Base-by-base conservation (phyloP, 495 filamentous ascomycete genomes). In the Achaetomiella virescens region DNA sequence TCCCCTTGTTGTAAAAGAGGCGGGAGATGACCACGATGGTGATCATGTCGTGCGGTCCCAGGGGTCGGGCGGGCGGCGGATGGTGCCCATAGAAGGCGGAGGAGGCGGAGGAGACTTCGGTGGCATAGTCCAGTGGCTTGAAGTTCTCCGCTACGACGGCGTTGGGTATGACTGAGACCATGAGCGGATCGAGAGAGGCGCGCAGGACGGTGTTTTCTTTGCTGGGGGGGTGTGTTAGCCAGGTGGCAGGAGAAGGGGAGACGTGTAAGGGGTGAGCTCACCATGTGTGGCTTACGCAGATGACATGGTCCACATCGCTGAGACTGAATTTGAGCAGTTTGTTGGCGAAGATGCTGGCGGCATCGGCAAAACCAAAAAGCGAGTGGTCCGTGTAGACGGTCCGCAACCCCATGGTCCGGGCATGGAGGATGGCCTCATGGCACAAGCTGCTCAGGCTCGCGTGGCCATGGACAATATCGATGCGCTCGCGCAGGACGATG, bases 1-100 rank as follows among this genome's bases (percentile, higher is more conserved):
- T 97, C 43, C 93, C 93, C 68, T 98, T 98, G 72, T 98, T 98
- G 74, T 97, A 97, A 70, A 97, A 98, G 12, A 98, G 86, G 20
- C 93, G 89, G 6, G 91, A 97, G 29, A 98, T 91, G 5, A 97
- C 92, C 0, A 97, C 90, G 54, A 97, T 97, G 4, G 91, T 97
- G 59, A 98, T 93, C 14, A 81, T 88, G 59, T 95, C 90, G 48
- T 89, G 76, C 2, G 90, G 90, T 0, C 88, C 87, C 20, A 95
- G 77, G 36, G 41, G 81, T 64, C 57, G 80, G 63, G 55, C 76
- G 61, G 71, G 76, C 56, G 59, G 58, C 4, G 61, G 54, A 46
- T 50, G 31, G 12, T 56, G 54, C 7, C 22, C 20, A 40, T 4
- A 10, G 43, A 54, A 58, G 8, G 49, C 25, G 18, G 17, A 58